Evolutionary conservation across 129 eudicot genomes (phyloP), one percentile per base, ranked within the genome.

Genomic region (Oenanthe sinensis): DNA sequence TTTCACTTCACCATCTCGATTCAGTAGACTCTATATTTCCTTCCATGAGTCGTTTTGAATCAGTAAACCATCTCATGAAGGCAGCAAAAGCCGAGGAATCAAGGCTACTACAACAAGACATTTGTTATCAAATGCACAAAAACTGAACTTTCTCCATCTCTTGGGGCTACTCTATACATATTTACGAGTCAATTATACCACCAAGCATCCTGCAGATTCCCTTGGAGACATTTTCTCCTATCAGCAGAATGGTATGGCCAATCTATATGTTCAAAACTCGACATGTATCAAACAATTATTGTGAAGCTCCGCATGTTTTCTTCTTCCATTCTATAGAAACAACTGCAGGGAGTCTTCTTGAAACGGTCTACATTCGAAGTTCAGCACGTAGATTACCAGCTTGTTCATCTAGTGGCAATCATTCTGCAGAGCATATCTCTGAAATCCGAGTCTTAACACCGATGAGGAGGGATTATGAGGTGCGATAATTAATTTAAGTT

Each of bases 1-100:
- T 78, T 26, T 83, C 85, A 40, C 85, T 83, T 42, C 85, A 83
- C 79, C 85, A 83, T 81, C 79, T 83, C 24, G 85, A 83, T 22
- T 43, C 47, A 28, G 82, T 78, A 10, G 76, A 83, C 16, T 76
- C 85, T 2, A 47, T 83, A 58, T 83, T 78, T 49, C 82, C 85
- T 48, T 6, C 73, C 46, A 78, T 78, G 85, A 78, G 17, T 33
- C 79, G 82, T 11, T 1, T 17, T 14, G 49, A 83, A 7, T 63
- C 85, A 8, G 75, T 83, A 28, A 60, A 33, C 22, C 82, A 83
- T 71, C 79, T 83, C 14, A 74, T 83, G 82, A 65, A 78, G 73
- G 82, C 82, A 14, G 82, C 81, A 17, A 75, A 77, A 36, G 42
- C 68, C 10, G 82, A 83, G 20, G 39, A 44, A 22, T 78, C 82